Conservation (phyloP, 331 rosid genomes). For the Prunus yedoensis region DNA sequence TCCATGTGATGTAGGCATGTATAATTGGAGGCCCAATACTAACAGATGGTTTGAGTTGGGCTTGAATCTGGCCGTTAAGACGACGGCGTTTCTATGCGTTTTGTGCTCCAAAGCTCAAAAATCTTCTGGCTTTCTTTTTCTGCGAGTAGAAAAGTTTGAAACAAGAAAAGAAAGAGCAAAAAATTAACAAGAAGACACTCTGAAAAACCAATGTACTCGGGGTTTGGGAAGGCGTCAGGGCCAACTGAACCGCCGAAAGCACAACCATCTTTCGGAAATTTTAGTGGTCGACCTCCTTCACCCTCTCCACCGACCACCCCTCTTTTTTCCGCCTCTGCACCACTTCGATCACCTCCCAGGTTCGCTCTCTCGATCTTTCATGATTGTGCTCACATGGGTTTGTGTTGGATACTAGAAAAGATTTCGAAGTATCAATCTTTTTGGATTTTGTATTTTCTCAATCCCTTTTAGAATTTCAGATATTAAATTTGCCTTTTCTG, state of each 20-base stretch:
- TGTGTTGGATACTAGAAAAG: background rate
- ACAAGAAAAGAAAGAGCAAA: background rate
- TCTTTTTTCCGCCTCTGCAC: conserved; percentile 25
- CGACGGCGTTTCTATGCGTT: background rate
- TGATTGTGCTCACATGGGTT: background rate
- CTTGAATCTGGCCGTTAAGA: background rate
- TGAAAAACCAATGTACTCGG: conserved; percentile 33
- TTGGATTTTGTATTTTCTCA: background rate
- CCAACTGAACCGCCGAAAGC: conserved; percentile 43
- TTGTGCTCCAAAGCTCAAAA: background rate
- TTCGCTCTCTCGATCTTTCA: conserved; percentile 13
- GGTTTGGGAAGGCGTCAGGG: conserved; percentile 65
- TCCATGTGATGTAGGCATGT: background rate
- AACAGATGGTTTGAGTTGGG: background rate
- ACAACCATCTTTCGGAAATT: conserved; percentile 43
- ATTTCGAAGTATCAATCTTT: background rate
- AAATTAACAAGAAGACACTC: conserved; percentile 7
- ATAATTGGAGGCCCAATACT: background rate
- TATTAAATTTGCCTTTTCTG: background rate
- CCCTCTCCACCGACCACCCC: conserved; percentile 31
- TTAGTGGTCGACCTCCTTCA: conserved; percentile 29
- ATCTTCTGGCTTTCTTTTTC: background rate
- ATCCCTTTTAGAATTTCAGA: background rate
- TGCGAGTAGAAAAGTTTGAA: background rate
- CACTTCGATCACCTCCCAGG: conserved; percentile 46